Base-by-base conservation (phyloP, 352 stramenopile species). In the Nothophytophthora sp. region DNA sequence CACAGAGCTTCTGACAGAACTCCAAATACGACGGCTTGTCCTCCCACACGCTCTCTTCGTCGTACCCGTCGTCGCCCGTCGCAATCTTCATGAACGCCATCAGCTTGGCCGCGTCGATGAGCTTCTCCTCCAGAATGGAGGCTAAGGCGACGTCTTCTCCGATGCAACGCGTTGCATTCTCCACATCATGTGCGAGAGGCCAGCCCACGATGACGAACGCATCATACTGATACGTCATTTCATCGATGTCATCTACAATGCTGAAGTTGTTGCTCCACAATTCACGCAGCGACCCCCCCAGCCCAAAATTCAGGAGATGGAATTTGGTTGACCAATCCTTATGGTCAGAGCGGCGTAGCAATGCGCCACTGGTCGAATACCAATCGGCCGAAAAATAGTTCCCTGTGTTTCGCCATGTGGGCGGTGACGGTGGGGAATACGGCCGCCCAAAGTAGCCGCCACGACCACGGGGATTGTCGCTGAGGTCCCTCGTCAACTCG, bases 221-320 rank as follows among this genome's bases (percentile, higher is more conserved):
- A 12, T 43, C 25, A 15, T 44, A 57, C n/a, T 29, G 5, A 18
- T 46, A 38, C 16, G 47, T 39, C 15, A 15, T 33, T 9, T 39
- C 36, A 7, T n/a, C 13, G 33, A 22, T 32, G 20, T 32, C 9
- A 3, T 40, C 32, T 7, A 44, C 9, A 5, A 18, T n/a, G 5
- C 15, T 16, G 18, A 42, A 5, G 23, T 44, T 11, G 2, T 49
- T 33, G 16, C 38, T 43, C 48, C 48, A 56, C 30, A 23, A 22
- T 27, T 30, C 19, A 16, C 39, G 39, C 13, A 38, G 30, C 9
- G 49, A 40, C 12, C 30, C 16, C 11, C 5, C 7, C 1, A n/a
- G n/a, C n/a, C 38, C 49, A 5, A 39, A 30, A 11, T 57, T 57
- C 37, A 57, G 24, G 13, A 56, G 49, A 24, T 40, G 40, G 3